phyloP scores from a whole-genome alignment of 805 yeast genomes.

The Candida arabinofermentans region DNA sequence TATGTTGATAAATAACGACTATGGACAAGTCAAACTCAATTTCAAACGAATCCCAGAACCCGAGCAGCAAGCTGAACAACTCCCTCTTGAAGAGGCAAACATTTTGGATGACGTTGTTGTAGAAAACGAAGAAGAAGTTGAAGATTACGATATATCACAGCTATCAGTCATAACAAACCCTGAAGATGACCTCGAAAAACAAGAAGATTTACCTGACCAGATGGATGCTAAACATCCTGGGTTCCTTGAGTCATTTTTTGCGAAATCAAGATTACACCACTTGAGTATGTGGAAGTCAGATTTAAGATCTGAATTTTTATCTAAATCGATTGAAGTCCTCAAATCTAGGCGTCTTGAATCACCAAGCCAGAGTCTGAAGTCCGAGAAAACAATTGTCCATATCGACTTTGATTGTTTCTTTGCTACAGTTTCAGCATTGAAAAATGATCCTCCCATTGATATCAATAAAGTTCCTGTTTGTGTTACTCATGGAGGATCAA shows the following conservation, averaged over 20 bases:
- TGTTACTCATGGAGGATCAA: conserved; percentile 56
- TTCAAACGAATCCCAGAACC: conserved; percentile 19
- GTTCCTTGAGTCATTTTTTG: conserved; percentile 67
- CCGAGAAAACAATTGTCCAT: conserved; percentile 51
- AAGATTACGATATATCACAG: conserved; percentile 5
- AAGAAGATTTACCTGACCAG: conserved; percentile 9
- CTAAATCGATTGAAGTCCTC: conserved; percentile 35
- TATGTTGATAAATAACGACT: conserved; percentile 46
- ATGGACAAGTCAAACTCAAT: conserved; percentile 47
- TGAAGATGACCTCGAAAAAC: conserved; percentile 5
- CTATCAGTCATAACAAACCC: conserved; percentile 10
- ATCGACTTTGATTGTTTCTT: conserved; percentile 94
- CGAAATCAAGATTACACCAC: conserved; percentile 83
- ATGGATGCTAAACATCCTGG: conserved; percentile 73
- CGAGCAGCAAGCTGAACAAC: no score
- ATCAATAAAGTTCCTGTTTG: conserved; percentile 49
- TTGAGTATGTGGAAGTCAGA: conserved; percentile 83
- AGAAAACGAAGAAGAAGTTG: conserved; percentile 3
- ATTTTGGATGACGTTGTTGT: no score
- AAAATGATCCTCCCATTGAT: conserved; percentile 45
- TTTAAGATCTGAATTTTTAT: conserved; percentile 56
- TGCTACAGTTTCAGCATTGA: conserved; percentile 74
- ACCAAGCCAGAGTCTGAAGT: conserved; percentile 2
- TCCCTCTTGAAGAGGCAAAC: no score
- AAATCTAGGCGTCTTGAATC: conserved; percentile 4